phyloP scores from a whole-genome alignment of 2,329 filamentous ascomycete genomes.

The Biscogniauxia sp. region DNA sequence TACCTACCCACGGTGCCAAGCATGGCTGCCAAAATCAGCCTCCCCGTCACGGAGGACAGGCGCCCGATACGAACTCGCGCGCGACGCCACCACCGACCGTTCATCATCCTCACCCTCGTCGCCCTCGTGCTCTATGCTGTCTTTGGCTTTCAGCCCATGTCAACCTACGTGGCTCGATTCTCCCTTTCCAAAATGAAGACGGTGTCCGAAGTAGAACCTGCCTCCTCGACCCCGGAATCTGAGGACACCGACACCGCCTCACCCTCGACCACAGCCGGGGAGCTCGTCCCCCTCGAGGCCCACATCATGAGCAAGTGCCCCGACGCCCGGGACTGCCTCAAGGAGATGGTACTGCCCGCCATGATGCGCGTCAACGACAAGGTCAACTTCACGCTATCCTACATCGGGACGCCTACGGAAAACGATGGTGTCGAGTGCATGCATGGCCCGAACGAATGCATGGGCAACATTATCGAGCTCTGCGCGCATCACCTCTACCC shows the following conservation, averaged over 20 bases:
- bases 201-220: background rate
- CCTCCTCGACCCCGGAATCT: conserved; percentile 4
- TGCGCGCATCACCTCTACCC: conserved; percentile 83
- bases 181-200: background rate
- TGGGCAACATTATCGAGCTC: conserved; percentile 92
- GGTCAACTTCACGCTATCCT: conserved; percentile 88
- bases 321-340: conserved; percentile 82
- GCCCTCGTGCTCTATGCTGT: conserved; percentile 23
- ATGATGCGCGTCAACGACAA: conserved; percentile 82
- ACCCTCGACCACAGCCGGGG: conserved; percentile 12
- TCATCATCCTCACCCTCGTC: conserved; percentile 22
- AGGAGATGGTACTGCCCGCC: conserved; percentile 74
- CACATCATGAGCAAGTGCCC: conserved; percentile 98
- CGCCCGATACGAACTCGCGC: conserved; percentile 21
- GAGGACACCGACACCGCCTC: conserved; percentile 12
- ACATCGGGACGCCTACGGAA: conserved; percentile 76
- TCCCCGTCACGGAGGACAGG: conserved; percentile 32
- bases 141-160: conserved; percentile 17
- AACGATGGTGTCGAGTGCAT: conserved; percentile 84
- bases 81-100: conserved; percentile 26
- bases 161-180: conserved; percentile 17
- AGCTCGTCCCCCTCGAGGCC: conserved; percentile 75
- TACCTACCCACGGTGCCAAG: background rate
- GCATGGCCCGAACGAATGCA: conserved; percentile 84
- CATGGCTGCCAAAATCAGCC: conserved; percentile 31